Percentiles rank a stretch among this genome's conserved stretches.
Evolutionary conservation across 371 early-diverging fungal species (phyloP).

Genomic region (Circinella minor): DNA sequence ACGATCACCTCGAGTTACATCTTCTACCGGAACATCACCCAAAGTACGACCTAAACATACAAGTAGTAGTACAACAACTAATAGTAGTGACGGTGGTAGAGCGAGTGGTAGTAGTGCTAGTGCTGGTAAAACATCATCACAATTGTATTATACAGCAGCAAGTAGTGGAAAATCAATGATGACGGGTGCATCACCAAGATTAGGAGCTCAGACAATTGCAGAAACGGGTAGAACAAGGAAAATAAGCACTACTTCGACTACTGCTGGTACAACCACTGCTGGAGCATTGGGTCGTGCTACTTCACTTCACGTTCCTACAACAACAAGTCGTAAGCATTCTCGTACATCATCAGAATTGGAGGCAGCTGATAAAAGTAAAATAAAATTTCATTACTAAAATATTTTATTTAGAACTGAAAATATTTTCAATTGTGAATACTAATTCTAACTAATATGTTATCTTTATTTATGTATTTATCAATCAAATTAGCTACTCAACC

Average conservation of each 20-base stretch:
- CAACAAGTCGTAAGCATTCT: conserved; percentile 13
- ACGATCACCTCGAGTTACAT: background rate
- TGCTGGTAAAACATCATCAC: conserved; percentile 1
- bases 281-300: conserved; percentile 16
- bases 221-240: conserved; percentile 8
- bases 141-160: background rate
- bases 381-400: background rate
- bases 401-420: background rate
- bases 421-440: background rate
- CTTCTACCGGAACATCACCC: conserved; percentile 17
- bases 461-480: background rate
- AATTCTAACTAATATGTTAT: no score
- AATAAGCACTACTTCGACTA: conserved; percentile 1
- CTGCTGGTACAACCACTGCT: background rate
- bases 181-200: background rate
- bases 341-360: conserved; percentile 16
- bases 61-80: conserved; percentile 10
- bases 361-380: conserved; percentile 17
- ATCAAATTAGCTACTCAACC: conserved; percentile 7
- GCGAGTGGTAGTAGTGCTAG: background rate
- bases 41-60: conserved; percentile 18
- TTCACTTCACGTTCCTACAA: conserved; percentile 15
- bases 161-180: background rate
- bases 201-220: background rate
- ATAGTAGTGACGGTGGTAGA: conserved; percentile 3